Percentiles rank a stretch among this genome's conserved stretches.
Evolutionary conservation across 768 basidiomycete genomes (phyloP).

Genomic region (Psilocybe cyanescens): DNA sequence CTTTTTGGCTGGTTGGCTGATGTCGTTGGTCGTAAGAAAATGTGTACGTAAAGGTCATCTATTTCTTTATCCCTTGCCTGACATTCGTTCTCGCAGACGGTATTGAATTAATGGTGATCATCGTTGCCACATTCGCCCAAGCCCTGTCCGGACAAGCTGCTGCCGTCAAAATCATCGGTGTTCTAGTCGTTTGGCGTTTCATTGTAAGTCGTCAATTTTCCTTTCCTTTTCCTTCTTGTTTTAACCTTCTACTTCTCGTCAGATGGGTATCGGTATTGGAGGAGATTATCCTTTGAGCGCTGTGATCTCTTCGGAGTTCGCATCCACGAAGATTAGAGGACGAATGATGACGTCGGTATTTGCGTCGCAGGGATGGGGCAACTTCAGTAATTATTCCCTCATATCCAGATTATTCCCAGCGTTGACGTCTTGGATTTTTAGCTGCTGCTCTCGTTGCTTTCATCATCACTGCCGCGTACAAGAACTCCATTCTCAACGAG

Average conservation of each 20-base stretch:
- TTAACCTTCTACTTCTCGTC: neutral
- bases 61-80: neutral
- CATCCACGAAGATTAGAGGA: conserved; percentile 75
- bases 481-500: conserved; percentile 50
- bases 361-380: conserved; percentile 86
- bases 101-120: conserved; percentile 81
- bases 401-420: neutral
- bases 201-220: conserved; percentile 38
- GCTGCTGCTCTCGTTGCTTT: conserved; percentile 70
- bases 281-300: conserved; percentile 89
- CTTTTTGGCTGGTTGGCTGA: conserved; percentile 85
- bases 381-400: conserved; percentile 55
- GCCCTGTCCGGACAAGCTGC: conserved; percentile 71
- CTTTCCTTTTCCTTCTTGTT: neutral
- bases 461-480: conserved; percentile 71
- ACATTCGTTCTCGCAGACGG: conserved; percentile 47
- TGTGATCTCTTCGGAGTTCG: conserved; percentile 90
- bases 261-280: conserved; percentile 85
- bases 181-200: conserved; percentile 84
- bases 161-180: conserved; percentile 74
- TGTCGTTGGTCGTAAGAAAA: conserved; percentile 73
- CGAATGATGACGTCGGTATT: conserved; percentile 92
- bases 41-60: conserved; percentile 57
- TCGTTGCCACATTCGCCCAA: conserved; percentile 78
- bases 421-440: conserved; percentile 22